phyloP scores from a whole-genome alignment of 148 eudicot genomes.

The Drosera capensis region DNA sequence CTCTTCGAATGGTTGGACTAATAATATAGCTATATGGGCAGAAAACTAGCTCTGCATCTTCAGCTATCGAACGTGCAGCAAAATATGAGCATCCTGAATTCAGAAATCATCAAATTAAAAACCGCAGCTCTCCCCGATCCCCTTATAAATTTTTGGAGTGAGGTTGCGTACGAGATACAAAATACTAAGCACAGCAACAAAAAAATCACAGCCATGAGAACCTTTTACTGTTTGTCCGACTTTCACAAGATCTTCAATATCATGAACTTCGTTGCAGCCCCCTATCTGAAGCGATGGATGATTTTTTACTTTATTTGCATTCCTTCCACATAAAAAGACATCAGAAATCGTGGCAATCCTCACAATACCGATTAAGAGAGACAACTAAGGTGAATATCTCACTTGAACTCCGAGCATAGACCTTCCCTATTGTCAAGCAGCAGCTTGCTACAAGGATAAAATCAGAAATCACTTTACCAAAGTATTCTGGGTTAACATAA shows the following conservation, averaged over 20 bases:
- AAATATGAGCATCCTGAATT: conserved; percentile 89
- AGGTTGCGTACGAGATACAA: background rate
- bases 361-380: conserved; percentile 2
- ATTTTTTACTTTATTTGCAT: conserved; percentile 49
- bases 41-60: conserved; percentile 69
- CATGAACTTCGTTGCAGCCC: conserved; percentile 82
- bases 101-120: background rate
- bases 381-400: conserved; percentile 13
- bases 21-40: conserved; percentile 87
- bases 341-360: conserved; percentile 6
- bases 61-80: conserved; percentile 85
- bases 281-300: conserved; percentile 79
- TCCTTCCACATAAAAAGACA: conserved; percentile 30
- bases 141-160: conserved; percentile 1
- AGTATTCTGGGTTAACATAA: conserved; percentile 3
- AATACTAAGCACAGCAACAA: background rate
- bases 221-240: conserved; percentile 75
- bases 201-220: conserved; percentile 6
- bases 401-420: conserved; percentile 78
- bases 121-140: too few species aligned
- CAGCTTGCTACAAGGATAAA: conserved; percentile 43
- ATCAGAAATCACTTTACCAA: conserved; percentile 3
- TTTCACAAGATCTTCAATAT: conserved; percentile 94
- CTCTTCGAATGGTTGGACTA: conserved; percentile 71
- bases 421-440: conserved; percentile 40